These are phyloP conservation scores for Candida peoriensis DNA, from an alignment of 805 yeast genomes.

Conservation along the genomic window DNA sequence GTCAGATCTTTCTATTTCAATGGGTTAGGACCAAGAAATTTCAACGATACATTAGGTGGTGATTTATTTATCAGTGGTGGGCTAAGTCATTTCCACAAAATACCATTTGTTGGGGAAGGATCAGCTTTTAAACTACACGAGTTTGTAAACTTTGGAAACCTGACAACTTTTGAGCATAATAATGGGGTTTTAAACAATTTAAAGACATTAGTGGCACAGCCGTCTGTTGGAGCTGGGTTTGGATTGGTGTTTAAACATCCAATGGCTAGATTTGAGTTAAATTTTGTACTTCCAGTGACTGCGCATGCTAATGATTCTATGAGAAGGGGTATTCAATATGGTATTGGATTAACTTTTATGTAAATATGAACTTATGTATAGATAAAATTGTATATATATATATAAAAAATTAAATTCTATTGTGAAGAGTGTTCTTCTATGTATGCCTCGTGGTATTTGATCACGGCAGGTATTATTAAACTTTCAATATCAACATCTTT, in stretches of 20 bases:
- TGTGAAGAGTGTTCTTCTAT: conserved; percentile 28
- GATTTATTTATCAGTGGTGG: conserved; percentile 53
- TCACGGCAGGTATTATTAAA: conserved; percentile 72
- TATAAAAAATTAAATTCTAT: background rate
- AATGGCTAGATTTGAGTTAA: conserved; percentile 62
- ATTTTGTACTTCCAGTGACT: conserved; percentile 56
- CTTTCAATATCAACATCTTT: conserved; percentile 65
- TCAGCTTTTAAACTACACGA: conserved; percentile 58
- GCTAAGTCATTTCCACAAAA: conserved; percentile 47
- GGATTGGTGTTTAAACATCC: conserved; percentile 62
- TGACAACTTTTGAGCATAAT: conserved; percentile 35
- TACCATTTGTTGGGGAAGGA: conserved; percentile 47
- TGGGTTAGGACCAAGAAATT: conserved; percentile 60
- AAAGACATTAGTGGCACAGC: conserved; percentile 29
- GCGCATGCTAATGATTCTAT: conserved; percentile 43
- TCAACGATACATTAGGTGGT: conserved; percentile 62
- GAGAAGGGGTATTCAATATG: conserved; percentile 65
- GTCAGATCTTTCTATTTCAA: conserved; percentile 65
- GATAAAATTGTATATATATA: background rate
- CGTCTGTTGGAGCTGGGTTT: conserved; percentile 50
- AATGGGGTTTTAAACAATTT: conserved; percentile 16
- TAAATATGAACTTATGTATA: conserved; percentile 19
- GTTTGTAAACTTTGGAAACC: conserved; percentile 63
- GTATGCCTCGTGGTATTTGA: conserved; percentile 61
- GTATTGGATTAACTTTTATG: conserved; percentile 56